Evolutionary conservation across 345 rosid species (phyloP).

Genomic region (Turritis glabra): DNA sequence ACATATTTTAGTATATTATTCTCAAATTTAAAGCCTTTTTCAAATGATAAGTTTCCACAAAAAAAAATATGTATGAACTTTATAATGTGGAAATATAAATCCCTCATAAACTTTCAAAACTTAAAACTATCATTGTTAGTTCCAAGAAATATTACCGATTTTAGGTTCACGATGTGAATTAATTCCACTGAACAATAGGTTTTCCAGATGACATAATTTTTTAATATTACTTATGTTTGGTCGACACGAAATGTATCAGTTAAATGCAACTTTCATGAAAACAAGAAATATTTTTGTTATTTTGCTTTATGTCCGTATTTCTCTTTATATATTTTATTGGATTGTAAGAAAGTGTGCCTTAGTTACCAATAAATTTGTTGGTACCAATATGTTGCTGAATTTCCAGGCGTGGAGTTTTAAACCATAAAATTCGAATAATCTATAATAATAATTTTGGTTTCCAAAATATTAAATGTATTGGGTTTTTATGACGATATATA

Average conservation of each 20-base stretch:
- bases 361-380: not conserved
- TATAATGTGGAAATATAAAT: not conserved
- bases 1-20: slow-evolving; percentile 14
- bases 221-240: not conserved
- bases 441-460: not conserved
- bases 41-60: not conserved
- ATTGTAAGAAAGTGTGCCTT: slow-evolving; percentile 2
- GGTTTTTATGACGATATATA: slow-evolving; percentile 21
- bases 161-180: not conserved
- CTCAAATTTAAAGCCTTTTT: not conserved
- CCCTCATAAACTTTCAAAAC: not conserved
- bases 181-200: not conserved
- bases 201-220: not conserved
- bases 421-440: not conserved
- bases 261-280: slow-evolving; percentile 23
- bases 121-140: not conserved
- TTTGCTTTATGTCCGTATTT: slow-evolving; percentile 10
- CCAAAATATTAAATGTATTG: not conserved
- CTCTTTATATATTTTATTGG: not conserved
- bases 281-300: not conserved
- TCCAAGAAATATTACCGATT: not conserved
- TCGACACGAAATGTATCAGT: slow-evolving; percentile 18
- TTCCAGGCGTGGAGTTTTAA: not conserved
- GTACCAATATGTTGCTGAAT: not conserved
- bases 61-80: slow-evolving; percentile 5